Evolutionary conservation across 768 basidiomycete genomes (phyloP), one percentile per base, ranked within the genome.

Genomic region (Lactarius tabidus): DNA sequence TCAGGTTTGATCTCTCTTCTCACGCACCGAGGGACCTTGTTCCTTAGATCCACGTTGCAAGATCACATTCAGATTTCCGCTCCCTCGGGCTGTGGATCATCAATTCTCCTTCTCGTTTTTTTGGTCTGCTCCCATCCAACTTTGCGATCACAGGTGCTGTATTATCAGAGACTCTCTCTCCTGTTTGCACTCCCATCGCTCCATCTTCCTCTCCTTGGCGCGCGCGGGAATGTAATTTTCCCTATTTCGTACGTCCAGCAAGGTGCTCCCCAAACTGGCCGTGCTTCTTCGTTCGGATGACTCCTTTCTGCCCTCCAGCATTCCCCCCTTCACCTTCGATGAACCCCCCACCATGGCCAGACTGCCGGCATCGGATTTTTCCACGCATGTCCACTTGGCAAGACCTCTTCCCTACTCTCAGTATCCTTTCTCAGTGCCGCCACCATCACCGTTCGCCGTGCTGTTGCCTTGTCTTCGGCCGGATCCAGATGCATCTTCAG

Each of bases 251-350:
- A 57, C 14, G 26, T 48, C 20, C 54, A 61, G 29, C 59, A 29
- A 64, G 39, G 39, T 39, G 29, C 52, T 23, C 58, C 57, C 58
- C n/a, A 60, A 61, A 51, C 8, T n/a, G 23, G 59, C 26, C 39
- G 8, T 38, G 56, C 61, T 58, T 66, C 57, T 62, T 41, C 59
- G 29, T 23, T 35, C 55, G 54, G 43, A 51, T 76, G 67, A 68
- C 63, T 71, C 45, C 57, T 65, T 52, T 75, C 75, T 63, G 75
- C 31, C 48, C 45, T 41, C 60, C 45, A 41, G 36, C 59, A n/a
- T 36, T n/a, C n/a, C n/a, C n/a, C 51, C 33, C 31, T 33, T 59
- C 52, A 23, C 51, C n/a, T 56, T 51, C 57, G 57, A 39, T 57
- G 53, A 65, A 60, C 38, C 59, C 14, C 26, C 35, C 53, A 51